Conservation (phyloP, 306 rosid species). For the Aeschynomene evenia region DNA sequence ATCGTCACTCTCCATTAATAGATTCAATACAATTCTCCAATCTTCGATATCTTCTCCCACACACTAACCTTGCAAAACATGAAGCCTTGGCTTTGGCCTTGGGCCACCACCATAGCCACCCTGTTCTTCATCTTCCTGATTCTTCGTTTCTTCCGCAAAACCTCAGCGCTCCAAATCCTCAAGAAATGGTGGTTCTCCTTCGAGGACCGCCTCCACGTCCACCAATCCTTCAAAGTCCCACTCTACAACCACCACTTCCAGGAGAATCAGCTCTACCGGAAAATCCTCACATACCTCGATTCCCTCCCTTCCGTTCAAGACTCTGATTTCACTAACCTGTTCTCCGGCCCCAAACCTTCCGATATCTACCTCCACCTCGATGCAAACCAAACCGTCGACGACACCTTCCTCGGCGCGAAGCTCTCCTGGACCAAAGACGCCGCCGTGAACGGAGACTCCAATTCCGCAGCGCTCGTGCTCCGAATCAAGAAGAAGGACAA, state of each 20-base stretch:
- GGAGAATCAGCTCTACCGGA: constrained; percentile 70
- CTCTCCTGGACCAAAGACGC: constrained; percentile 58
- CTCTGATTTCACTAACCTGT: constrained; percentile 72
- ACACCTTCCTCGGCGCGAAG: constrained; percentile 70
- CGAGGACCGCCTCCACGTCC: constrained; percentile 49
- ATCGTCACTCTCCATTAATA: no score
- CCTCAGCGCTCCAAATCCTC: constrained; percentile 60
- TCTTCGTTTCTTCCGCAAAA: constrained; percentile 54
- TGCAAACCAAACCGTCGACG: constrained; percentile 50
- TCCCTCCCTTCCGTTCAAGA: constrained; percentile 81
- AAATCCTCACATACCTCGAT: constrained; percentile 60
- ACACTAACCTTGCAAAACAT: not conserved
- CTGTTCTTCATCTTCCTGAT: constrained; percentile 35
- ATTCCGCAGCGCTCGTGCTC: constrained; percentile 44
- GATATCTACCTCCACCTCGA: constrained; percentile 76
- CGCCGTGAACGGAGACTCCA: constrained; percentile 13
- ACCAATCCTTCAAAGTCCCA: constrained; percentile 76
- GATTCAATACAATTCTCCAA: no score
- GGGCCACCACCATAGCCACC: constrained; percentile 29
- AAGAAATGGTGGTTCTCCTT: constrained; percentile 55
- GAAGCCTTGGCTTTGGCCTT: constrained; percentile 15
- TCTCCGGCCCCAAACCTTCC: constrained; percentile 65
- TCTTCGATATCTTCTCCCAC: not conserved
- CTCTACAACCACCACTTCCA: constrained; percentile 53
- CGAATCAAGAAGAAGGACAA: constrained; percentile 65